Evolutionary conservation across 2,329 filamentous ascomycete species (phyloP).

Genomic region (Ceratocystis huliohia): DNA sequence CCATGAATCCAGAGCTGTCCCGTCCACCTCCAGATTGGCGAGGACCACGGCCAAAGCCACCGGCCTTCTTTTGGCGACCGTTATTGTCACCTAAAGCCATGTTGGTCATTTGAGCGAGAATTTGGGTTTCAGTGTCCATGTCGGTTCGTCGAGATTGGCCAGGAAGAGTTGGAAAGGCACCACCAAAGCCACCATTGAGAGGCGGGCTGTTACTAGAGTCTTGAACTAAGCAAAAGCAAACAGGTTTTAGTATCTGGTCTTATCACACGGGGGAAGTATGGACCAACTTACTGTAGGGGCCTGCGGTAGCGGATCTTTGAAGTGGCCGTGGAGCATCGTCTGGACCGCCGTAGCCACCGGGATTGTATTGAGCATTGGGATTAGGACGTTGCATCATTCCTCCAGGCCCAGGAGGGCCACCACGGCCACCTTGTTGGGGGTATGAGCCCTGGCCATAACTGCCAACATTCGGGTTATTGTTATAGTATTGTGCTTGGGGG

Average conservation of each 20-base stretch:
- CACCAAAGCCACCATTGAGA: slow-evolving; percentile 12
- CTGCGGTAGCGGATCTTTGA: slow-evolving; percentile 21
- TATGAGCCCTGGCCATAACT: slow-evolving; percentile 34
- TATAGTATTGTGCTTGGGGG: slow-evolving; percentile 39
- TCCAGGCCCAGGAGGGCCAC: slow-evolving; percentile 31
- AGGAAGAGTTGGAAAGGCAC: slow-evolving; percentile 17
- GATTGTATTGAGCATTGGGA: slow-evolving; percentile 29
- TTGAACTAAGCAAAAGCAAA: neutral
- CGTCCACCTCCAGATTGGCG: slow-evolving; percentile 2
- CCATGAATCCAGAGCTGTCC: slow-evolving; percentile 24
- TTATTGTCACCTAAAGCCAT: slow-evolving; percentile 12
- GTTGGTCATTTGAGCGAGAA: slow-evolving; percentile 19
- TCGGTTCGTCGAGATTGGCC: slow-evolving; percentile 17
- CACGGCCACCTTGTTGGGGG: slow-evolving; percentile 33
- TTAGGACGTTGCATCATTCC: slow-evolving; percentile 31
- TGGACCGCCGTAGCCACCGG: slow-evolving; percentile 10
- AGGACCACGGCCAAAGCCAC: slow-evolving; percentile 14
- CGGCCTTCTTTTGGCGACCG: slow-evolving; percentile 7
- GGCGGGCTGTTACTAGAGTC: slow-evolving; percentile 6
- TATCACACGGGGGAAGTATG: neutral
- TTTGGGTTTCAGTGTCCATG: slow-evolving; percentile 18
- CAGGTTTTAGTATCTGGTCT: neutral
- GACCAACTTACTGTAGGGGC: slow-evolving; percentile 3
- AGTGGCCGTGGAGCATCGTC: slow-evolving; percentile 5
- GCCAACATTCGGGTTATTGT: slow-evolving; percentile 36